These are phyloP conservation scores for Cordyceps tenuipes DNA, from an alignment of 2,329 filamentous ascomycete species.

Conservation along the genomic window DNA sequence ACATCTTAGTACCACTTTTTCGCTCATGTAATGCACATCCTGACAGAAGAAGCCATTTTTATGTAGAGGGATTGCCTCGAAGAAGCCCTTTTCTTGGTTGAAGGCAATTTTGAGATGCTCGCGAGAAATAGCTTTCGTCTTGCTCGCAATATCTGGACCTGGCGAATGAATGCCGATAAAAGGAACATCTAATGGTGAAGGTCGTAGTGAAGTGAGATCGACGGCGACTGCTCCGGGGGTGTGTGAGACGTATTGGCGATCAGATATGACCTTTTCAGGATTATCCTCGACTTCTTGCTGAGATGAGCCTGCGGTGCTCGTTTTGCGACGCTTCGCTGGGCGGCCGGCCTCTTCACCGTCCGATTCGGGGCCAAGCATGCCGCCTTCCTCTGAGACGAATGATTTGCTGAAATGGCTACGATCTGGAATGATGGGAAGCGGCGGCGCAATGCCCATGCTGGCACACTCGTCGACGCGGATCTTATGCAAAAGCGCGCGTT, in stretches of 20 bases:
- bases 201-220: conserved; percentile 50
- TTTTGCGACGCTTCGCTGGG: conserved; percentile 40
- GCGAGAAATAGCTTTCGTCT: conserved; percentile 66
- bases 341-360: conserved; percentile 43
- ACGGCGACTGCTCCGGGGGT: conserved; percentile 51
- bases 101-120: conserved; percentile 66
- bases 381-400: conserved; percentile 61
- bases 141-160: conserved; percentile 48
- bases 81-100: conserved; percentile 53
- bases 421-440: conserved; percentile 41
- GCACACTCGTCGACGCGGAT: conserved; percentile 39
- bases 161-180: conserved; percentile 67
- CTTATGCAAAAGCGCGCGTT: conserved; percentile 36
- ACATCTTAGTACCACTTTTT: conserved; percentile 50
- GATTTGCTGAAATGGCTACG: conserved; percentile 52
- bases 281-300: conserved; percentile 34
- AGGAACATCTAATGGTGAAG: conserved; percentile 53
- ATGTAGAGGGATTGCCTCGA: conserved; percentile 54
- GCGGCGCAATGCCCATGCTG: conserved; percentile 40
- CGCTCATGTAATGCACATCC: conserved; percentile 47
- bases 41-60: conserved; percentile 64
- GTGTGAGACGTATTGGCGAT: conserved; percentile 53
- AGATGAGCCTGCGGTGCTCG: conserved; percentile 35
- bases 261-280: conserved; percentile 42
- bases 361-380: conserved; percentile 57